Base-by-base conservation (phyloP, 495 filamentous ascomycete genomes). In the Jackrogersella multiformis region DNA sequence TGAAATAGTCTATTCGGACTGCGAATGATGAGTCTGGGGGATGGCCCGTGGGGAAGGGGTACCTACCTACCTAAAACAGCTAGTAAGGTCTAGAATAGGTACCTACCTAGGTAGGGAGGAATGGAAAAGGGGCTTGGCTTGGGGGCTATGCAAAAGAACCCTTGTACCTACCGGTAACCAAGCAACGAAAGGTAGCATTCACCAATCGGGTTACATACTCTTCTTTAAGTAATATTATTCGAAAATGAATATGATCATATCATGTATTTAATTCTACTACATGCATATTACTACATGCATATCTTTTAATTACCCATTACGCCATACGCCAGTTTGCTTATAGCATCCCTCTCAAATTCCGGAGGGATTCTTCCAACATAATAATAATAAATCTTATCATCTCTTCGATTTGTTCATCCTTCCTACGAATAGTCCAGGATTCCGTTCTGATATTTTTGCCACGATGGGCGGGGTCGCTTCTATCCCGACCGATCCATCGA, bases 391-490 rank as follows among this genome's bases (percentile, higher is more conserved):
- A 28, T 46, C 42, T 13, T 49, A 32, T 32, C 5, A 16, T 10
- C 2, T 18, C n/a, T 32, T 49, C 26, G n/a, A 21, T 13, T 21
- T 23, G 3, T 48, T 28, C 6, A 28, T 48, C 23, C 26, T n/a
- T n/a, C n/a, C n/a, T n/a, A 48, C 44, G 13, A 28, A 28, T 26
- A 23, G 5, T 15, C 10, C 23, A 26, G n/a, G 2, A 9, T 12
- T 28, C 13, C 2, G 21, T 26, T 21, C 28, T 10, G 1, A 18
- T 16, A 52, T 5, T 35, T 46, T 26, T 9, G 18, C 8, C 10
- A 56, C 42, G 4, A 78, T 78, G 74, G 73, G 76, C 10, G 72
- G 70, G 2, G 62, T 69, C 16, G 66, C 74, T 4, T 78, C 76
- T 13, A 70, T 74, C 36, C 76, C 76, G 9, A 74, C 71, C 0